phyloP scores from a whole-genome alignment of 768 basidiomycete species.

The Termitomyces sp. region DNA sequence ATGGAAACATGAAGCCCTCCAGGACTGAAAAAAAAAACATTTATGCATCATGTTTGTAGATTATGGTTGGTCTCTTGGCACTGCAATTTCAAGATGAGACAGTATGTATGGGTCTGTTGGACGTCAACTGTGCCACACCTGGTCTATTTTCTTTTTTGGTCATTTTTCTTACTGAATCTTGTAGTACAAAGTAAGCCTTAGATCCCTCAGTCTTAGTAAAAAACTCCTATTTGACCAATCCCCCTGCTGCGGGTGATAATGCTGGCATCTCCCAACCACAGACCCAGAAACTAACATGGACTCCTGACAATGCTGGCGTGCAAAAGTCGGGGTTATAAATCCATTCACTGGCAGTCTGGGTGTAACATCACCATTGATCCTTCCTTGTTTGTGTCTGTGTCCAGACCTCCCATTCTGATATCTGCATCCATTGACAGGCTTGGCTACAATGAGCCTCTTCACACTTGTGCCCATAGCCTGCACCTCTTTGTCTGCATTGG shows the following conservation, averaged over 20 bases:
- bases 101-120: no score
- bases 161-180: no score
- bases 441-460: conserved; percentile 27
- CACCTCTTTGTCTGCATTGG: conserved; percentile 25
- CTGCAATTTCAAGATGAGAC: no score
- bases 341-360: conserved; percentile 42
- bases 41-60: no score
- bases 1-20: no score
- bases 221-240: no score
- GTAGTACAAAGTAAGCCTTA: no score
- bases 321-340: conserved; percentile 15
- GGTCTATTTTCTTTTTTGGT: no score
- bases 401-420: neutral
- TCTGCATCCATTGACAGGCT: conserved; percentile 7
- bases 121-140: no score
- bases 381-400: conserved; percentile 17
- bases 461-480: conserved; percentile 25
- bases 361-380: conserved; percentile 53
- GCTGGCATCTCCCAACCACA: neutral
- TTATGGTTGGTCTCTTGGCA: no score
- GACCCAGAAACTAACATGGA: neutral
- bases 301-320: conserved; percentile 1
- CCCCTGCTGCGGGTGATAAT: neutral
- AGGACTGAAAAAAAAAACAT: no score
- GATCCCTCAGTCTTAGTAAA: no score